Evolutionary conservation across 2,329 filamentous ascomycete genomes (phyloP).

Genomic region (Pestalotiopsis sp.): DNA sequence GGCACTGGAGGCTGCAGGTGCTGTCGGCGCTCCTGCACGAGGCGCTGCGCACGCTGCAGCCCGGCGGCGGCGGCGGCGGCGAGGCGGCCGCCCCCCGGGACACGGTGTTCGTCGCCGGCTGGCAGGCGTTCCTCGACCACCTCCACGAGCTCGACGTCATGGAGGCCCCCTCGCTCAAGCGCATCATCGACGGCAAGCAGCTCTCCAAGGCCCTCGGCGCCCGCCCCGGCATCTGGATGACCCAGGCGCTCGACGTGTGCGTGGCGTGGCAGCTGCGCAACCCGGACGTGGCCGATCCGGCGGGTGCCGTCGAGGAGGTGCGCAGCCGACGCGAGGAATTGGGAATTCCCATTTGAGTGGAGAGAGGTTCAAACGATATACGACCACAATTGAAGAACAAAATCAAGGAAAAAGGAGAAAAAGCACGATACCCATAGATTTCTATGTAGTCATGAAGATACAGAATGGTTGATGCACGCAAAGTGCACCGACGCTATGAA

Average conservation of each 20-base stretch:
- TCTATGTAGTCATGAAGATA: background rate
- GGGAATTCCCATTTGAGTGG: slow-evolving; percentile 36
- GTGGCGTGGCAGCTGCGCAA: slow-evolving; percentile 89
- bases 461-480: background rate
- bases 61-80: slow-evolving; percentile 21
- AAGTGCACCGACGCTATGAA: background rate
- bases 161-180: slow-evolving; percentile 60
- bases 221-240: slow-evolving; percentile 86
- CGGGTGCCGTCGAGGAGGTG: slow-evolving; percentile 64
- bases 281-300: slow-evolving; percentile 63
- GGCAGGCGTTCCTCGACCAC: slow-evolving; percentile 60
- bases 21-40: slow-evolving; percentile 70
- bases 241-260: slow-evolving; percentile 74
- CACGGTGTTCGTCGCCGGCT: slow-evolving; percentile 47
- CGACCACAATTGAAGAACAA: slow-evolving; percentile 6
- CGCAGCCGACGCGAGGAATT: slow-evolving; percentile 53
- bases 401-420: background rate
- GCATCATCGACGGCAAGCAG: slow-evolving; percentile 74
- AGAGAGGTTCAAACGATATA: background rate
- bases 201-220: slow-evolving; percentile 69
- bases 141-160: slow-evolving; percentile 57
- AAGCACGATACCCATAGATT: slow-evolving; percentile 21
- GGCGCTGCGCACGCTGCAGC: slow-evolving; percentile 44
- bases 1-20: slow-evolving; percentile 72
- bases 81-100: slow-evolving; percentile 36